A percentile compares a stretch with the other conserved stretches of the same genome.
Evolutionary conservation across 1,139 yeast genomes (phyloP).

Genomic region (Williopsis jadinii): DNA sequence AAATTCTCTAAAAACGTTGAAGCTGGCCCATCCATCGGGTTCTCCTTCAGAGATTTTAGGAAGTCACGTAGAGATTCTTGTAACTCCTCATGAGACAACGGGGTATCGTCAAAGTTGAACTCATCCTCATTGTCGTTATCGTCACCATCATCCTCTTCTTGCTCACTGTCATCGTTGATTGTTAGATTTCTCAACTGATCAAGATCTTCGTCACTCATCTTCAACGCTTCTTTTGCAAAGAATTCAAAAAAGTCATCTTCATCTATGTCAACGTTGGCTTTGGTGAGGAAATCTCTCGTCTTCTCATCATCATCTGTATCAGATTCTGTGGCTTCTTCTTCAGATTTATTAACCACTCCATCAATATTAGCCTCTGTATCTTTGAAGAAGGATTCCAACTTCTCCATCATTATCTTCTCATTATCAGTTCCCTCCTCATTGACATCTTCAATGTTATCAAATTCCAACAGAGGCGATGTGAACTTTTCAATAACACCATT

Average conservation of each 20-base stretch:
- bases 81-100: conserved; percentile 2
- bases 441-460: conserved; percentile 5
- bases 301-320: conserved; percentile 18
- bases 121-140: conserved; percentile 16
- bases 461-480: conserved; percentile 12
- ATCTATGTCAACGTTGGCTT: conserved; percentile 35
- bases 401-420: conserved; percentile 18
- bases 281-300: conserved; percentile 21
- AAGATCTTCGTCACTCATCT: conserved; percentile 34
- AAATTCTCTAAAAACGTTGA: conserved; percentile 26
- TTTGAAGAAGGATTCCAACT: conserved; percentile 22
- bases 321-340: conserved; percentile 9
- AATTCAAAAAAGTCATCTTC: conserved; percentile 62
- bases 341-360: conserved; percentile 21
- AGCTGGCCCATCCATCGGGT: conserved; percentile 28
- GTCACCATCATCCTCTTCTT: conserved; percentile 17
- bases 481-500: conserved; percentile 10
- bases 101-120: conserved; percentile 22
- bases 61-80: conserved; percentile 6
- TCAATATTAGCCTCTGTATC: conserved; percentile 25
- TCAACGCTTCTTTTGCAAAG: conserved; percentile 45
- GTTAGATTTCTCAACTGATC: conserved; percentile 24
- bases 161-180: conserved; percentile 6
- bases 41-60: conserved; percentile 18
- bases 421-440: conserved; percentile 4